phyloP scores from a whole-genome alignment of 345 rosid species.

The Salix arbutifolia region DNA sequence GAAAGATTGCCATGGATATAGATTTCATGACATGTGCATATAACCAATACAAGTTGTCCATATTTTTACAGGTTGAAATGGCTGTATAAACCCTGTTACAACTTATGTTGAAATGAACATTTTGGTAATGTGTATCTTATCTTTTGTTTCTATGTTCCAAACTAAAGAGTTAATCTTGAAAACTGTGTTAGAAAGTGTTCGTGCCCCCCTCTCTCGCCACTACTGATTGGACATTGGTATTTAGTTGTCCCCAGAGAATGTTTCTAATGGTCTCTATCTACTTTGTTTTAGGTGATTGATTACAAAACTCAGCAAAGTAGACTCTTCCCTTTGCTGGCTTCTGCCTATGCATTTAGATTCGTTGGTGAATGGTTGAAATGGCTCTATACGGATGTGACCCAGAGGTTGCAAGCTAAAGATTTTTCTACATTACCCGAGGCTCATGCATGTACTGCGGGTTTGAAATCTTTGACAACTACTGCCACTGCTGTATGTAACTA shows the following conservation, averaged over 20 bases:
- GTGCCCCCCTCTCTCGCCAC: background rate
- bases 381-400: slow-evolving; percentile 87
- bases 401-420: slow-evolving; percentile 80
- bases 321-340: slow-evolving; percentile 97
- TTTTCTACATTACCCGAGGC: slow-evolving; percentile 93
- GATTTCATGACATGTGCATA: background rate
- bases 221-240: background rate
- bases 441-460: slow-evolving; percentile 98
- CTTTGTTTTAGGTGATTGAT: slow-evolving; percentile 72
- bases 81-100: background rate
- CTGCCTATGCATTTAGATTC: slow-evolving; percentile 97
- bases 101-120: slow-evolving; percentile 4
- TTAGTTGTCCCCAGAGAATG: background rate
- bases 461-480: slow-evolving; percentile 93
- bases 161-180: background rate
- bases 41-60: background rate
- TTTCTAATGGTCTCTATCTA: slow-evolving; percentile 18
- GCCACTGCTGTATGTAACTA: slow-evolving; percentile 72
- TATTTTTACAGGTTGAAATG: background rate
- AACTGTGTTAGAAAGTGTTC: background rate
- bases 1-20: background rate
- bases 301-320: slow-evolving; percentile 94
- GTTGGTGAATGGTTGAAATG: slow-evolving; percentile 98
- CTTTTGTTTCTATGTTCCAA: background rate
- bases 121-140: background rate